A percentile compares a stretch with the other conserved stretches of the same genome.
Conservation (phyloP, 306 rosid species). For the Cercis canadensis region DNA sequence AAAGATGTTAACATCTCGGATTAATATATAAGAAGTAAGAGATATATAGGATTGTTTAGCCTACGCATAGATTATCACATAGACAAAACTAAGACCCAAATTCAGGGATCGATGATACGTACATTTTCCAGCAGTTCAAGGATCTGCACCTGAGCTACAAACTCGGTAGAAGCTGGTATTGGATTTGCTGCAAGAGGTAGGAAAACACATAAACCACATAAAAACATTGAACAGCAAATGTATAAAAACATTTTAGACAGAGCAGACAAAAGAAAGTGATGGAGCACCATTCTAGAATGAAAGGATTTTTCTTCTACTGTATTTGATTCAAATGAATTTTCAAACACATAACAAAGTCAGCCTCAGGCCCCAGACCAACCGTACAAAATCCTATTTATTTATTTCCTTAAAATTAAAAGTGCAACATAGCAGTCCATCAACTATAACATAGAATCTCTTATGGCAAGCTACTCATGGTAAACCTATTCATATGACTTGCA, state of each 20-base stretch:
- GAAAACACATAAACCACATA: constrained; percentile 16
- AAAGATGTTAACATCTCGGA: constrained; percentile 26
- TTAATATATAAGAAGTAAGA: constrained; percentile 19
- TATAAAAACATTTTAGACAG: neutral
- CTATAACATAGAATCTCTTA: neutral
- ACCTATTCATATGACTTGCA: constrained; percentile 17
- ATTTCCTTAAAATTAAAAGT: constrained; percentile 10
- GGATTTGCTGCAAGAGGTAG: constrained; percentile 68
- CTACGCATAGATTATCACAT: neutral
- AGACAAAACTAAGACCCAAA: constrained; percentile 10
- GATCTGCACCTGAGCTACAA: constrained; percentile 83
- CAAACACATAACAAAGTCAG: neutral
- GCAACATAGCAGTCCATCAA: neutral
- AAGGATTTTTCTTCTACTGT: neutral
- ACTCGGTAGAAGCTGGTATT: constrained; percentile 72
- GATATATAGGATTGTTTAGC: neutral
- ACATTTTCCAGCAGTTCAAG: constrained; percentile 97
- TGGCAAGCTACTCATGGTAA: neutral
- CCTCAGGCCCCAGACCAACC: neutral
- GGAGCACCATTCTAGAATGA: neutral
- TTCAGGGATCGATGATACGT: constrained; percentile 4
- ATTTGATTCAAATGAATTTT: neutral
- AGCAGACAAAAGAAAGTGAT: neutral
- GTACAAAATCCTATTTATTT: constrained; percentile 2
- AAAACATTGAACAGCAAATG: constrained; percentile 17